A percentile compares a stretch with the other conserved stretches of the same genome.
phyloP scores from a whole-genome alignment of 805 yeast species.

The Sugiyamaella mastotermitis region DNA sequence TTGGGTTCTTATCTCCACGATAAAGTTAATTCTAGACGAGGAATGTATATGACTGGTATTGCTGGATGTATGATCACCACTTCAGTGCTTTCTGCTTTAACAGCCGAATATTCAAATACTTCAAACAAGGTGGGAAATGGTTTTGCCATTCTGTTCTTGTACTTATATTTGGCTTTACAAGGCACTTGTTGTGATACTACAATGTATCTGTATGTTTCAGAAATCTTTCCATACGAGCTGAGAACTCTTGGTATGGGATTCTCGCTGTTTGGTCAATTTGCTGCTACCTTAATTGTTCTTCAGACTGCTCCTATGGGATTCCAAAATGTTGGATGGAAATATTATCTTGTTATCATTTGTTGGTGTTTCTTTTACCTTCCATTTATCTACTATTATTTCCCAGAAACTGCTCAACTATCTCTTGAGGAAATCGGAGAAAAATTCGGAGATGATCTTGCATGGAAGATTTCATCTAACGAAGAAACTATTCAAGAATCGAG shows the following conservation, averaged over 20 bases:
- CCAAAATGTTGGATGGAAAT: conserved; percentile 37
- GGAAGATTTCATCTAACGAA: no score
- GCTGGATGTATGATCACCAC: no score
- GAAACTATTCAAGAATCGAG: no score
- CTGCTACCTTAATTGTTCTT: conserved; percentile 22
- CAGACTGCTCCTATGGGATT: conserved; percentile 31
- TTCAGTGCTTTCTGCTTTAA: no score
- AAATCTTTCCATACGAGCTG: conserved; percentile 22
- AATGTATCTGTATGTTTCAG: conserved; percentile 11
- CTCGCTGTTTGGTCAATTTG: conserved; percentile 17
- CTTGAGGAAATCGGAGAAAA: conserved; percentile 38
- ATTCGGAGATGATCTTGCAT: conserved; percentile 30
- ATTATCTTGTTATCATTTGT: conserved; percentile 32
- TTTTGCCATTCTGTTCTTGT: conserved; percentile 10
- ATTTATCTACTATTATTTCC: conserved; percentile 29
- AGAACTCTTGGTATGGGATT: conserved; percentile 36
- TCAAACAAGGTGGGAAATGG: no score
- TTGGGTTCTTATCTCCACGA: no score
- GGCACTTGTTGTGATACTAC: conserved; percentile 11
- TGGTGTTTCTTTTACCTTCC: conserved; percentile 9
- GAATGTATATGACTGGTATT: no score
- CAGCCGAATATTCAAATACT: no score
- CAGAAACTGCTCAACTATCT: conserved; percentile 36
- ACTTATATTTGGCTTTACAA: conserved; percentile 8
- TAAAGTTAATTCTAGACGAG: no score